These are phyloP conservation scores for Sisymbrium altissimum DNA, from an alignment of 345 rosid genomes.

Conservation along the genomic window DNA sequence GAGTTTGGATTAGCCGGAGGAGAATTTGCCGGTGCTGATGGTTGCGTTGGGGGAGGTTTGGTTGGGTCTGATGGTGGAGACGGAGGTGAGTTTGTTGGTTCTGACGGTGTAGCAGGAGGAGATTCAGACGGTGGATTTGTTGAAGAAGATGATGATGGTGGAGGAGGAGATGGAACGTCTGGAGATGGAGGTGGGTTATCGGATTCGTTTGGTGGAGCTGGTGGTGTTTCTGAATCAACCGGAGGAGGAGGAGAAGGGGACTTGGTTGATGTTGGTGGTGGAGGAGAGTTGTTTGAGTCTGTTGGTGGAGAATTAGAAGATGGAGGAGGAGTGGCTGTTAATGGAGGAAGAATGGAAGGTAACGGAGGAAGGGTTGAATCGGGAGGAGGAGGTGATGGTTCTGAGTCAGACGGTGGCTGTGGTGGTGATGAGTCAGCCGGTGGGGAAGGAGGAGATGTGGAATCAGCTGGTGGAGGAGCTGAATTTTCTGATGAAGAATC, in stretches of 20 bases:
- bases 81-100: slow-evolving; percentile 12
- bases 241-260: slow-evolving; percentile 36
- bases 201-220: slow-evolving; percentile 24
- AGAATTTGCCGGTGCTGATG: slow-evolving; percentile 14
- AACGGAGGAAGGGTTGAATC: slow-evolving; percentile 18
- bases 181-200: slow-evolving; percentile 19
- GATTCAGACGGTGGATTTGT: slow-evolving; percentile 14
- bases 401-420: slow-evolving; percentile 22
- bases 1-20: slow-evolving; percentile 17
- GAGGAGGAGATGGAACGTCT: slow-evolving; percentile 13
- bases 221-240: slow-evolving; percentile 18
- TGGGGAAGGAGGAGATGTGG: slow-evolving; percentile 22
- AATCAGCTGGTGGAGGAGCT: slow-evolving; percentile 24
- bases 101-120: slow-evolving; percentile 28
- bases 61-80: slow-evolving; percentile 34
- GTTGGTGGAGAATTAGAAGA: slow-evolving; percentile 22
- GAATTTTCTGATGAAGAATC: not conserved
- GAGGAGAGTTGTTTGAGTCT: slow-evolving; percentile 8
- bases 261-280: slow-evolving; percentile 31
- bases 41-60: slow-evolving; percentile 22
- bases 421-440: slow-evolving; percentile 30
- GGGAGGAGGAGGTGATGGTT: slow-evolving; percentile 27
- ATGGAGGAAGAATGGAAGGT: slow-evolving; percentile 19
- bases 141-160: slow-evolving; percentile 18
- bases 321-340: slow-evolving; percentile 2